phyloP scores from a whole-genome alignment of 306 rosid species.

The Geum urbanum region DNA sequence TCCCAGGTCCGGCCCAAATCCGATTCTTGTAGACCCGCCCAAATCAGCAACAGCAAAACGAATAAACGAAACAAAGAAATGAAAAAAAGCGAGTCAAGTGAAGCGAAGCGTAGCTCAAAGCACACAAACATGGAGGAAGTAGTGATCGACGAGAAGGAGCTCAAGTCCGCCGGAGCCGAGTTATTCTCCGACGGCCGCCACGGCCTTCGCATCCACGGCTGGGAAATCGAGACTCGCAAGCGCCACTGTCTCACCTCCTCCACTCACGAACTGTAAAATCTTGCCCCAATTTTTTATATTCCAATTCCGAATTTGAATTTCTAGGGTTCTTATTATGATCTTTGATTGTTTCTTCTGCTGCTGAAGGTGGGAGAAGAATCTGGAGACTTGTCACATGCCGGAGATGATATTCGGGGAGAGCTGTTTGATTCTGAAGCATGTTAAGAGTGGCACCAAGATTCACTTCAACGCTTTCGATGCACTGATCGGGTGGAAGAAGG shows the following conservation, averaged over 20 bases:
- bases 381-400: conserved; percentile 76
- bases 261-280: conserved; percentile 36
- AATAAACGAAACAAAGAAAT: too few species aligned
- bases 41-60: too few species aligned
- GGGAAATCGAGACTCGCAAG: conserved; percentile 77
- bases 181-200: conserved; percentile 51
- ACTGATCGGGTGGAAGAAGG: conserved; percentile 85
- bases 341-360: too few species aligned
- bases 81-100: background rate
- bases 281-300: background rate
- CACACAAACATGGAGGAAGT: conserved; percentile 48
- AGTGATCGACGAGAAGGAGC: conserved; percentile 57
- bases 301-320: background rate
- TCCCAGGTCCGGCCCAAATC: too few species aligned
- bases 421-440: conserved; percentile 59
- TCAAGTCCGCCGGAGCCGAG: conserved; percentile 86
- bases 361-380: conserved; percentile 84
- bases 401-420: conserved; percentile 97
- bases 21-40: too few species aligned
- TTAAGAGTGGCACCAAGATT: conserved; percentile 60
- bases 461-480: conserved; percentile 94
- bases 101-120: background rate
- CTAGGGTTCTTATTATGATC: background rate
- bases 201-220: conserved; percentile 74
- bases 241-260: conserved; percentile 72